Evolutionary conservation across 2,329 filamentous ascomycete species (phyloP), one percentile per base, ranked within the genome.

Genomic region (Venturia carpophila): DNA sequence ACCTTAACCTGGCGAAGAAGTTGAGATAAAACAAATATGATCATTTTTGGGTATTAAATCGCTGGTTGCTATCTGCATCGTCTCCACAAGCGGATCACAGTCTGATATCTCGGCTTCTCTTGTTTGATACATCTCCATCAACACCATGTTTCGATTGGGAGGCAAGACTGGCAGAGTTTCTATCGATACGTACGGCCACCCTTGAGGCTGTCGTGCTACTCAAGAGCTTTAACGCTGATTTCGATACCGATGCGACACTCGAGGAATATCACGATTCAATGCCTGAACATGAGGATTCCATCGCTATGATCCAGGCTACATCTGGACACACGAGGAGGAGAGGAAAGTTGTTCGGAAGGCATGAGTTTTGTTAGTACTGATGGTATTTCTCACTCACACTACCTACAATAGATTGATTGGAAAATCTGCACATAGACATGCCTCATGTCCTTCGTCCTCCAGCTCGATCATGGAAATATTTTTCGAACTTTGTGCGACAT

Each of bases 381-480:
- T 19, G 42, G 2, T 45, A 3, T 19, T 17, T 45, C 17, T 19
- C 5, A 19, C 15, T 19, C 1, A 45, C 15, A 19, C 42, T 19
- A 3, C 13, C 17, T 45, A 3, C 42, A 45, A 45, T 15, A 19
- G 42, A 45, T 19, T 45, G 42, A 45, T 45, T 17, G 7, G 42
- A 45, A 19, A 19, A n/a, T 45, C 17, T 45, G 42, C n/a, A 45
- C 42, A 19, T 45, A 7, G 39, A 45, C 42, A 45, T 81, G 80
- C 43, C 69, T 81, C 66, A 80, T 79, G 77, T 82, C 81, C 68
- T 79, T 80, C 69, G 75, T 78, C 0, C 76, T 84, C 34, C 80
- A 84, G 66, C 73, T 83, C 3, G 69, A 71, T 56, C 67, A 70
- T 15, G 64, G 65, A 37, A 71, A 71, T 49, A 67, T 71, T 30